Base-by-base conservation (phyloP, 2,329 filamentous ascomycete species). In the Colletotrichum costaricense region DNA sequence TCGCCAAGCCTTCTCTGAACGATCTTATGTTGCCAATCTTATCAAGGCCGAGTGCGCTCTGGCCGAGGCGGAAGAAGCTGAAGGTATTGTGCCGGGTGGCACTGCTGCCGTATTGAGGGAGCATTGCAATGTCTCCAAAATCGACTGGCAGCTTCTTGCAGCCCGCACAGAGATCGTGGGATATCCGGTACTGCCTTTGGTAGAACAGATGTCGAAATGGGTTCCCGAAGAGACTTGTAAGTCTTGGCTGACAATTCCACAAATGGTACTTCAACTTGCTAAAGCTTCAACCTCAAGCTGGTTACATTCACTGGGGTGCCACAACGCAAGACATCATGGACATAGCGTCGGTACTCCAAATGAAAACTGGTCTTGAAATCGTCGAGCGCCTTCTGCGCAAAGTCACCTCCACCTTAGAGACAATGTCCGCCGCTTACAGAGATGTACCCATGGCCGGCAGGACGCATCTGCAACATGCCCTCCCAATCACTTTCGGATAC, bases 281-380 rank as follows among this genome's bases (percentile, higher is more conserved):
- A 42, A 59, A 33, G 11, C 1, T 11, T 6, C 6, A 19, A 2
- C 33, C 26, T 3, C 24, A 19, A 69, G 77, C 76, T 5, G 77
- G 75, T 1, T 90, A 88, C 75, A 84, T 90, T 12, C 88, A 90
- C 76, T 90, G 88, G 88, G 88, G 88, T 9, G 88, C 88, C 2
- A 90, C 88, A 0, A 90, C 88, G 0, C 88, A 90, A 74, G 88
- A 90, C 75, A 89, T 90, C 71, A 90, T 89, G 88, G 88, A 90
- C 74, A 80, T 86, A 0, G 88, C 88, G 0, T 86, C 84, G 14
- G 80, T 89, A 1, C 76, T 90, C 9, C 88, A 90, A 75, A 88
- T 89, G 78, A 86, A 87, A 55, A 75, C 83, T 14, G 88, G 88
- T 0, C 79, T 90, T 16, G 78, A 80, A 0, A 83, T 90, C 19